These are phyloP conservation scores for Suillus subalutaceus DNA, from an alignment of 768 basidiomycete genomes.

Conservation along the genomic window DNA sequence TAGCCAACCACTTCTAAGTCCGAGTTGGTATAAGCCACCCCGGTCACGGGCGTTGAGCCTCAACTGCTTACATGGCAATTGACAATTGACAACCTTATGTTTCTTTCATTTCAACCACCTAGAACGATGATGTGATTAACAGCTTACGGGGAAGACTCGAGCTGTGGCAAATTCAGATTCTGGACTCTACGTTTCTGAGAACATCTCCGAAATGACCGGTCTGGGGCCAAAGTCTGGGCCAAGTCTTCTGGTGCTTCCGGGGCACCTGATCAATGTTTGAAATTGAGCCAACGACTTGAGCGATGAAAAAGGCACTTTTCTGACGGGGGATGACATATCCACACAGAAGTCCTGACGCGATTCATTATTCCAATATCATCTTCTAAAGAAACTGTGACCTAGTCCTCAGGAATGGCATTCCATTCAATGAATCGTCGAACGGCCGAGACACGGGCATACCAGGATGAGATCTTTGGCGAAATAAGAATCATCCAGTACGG, in stretches of 20 bases:
- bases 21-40: neutral
- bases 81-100: neutral
- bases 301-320: too few relatives aligned
- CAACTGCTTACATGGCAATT: neutral
- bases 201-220: neutral
- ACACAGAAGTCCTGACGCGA: too few relatives aligned
- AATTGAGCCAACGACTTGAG: too few relatives aligned
- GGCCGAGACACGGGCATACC: conserved; percentile 64
- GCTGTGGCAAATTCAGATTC: neutral
- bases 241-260: neutral
- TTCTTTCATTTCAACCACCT: neutral
- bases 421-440: conserved; percentile 47
- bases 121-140: neutral
- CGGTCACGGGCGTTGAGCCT: neutral
- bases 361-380: conserved; percentile 54
- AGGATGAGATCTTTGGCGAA: conserved; percentile 64
- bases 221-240: neutral
- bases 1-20: neutral
- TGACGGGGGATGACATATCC: too few relatives aligned
- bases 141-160: neutral
- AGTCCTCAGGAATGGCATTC: conserved; percentile 28
- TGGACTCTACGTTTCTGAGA: neutral
- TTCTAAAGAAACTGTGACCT: conserved; percentile 59
- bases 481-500: conserved; percentile 56
- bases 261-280: neutral